Base-by-base conservation (phyloP, 768 basidiomycete species). In the Sporobolomyces roseus region DNA sequence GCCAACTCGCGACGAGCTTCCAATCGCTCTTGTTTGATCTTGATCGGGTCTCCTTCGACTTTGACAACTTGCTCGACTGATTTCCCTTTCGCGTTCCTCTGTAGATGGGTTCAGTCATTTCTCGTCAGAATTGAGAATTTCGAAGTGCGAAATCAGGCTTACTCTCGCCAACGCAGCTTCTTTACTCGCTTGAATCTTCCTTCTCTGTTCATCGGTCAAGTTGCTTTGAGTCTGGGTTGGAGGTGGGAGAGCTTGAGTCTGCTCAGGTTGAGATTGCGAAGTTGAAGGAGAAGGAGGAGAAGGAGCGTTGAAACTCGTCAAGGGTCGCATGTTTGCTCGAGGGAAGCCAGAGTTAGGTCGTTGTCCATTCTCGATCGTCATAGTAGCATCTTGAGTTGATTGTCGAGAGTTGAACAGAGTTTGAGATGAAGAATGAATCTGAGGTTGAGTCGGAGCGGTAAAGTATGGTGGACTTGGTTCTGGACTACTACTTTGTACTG, bases 1-100 rank as follows among this genome's bases (percentile, higher is more conserved):
- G 70, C 70, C 30, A 71, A n/a, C 4, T 71, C 30, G 3, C 23
- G 33, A 2, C 60, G 64, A 16, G 29, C 56, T 33, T 29, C 29
- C 13, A 56, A 30, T 17, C 62, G 67, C 21, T 63, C 55, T 7
- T n/a, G 0, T 4, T 50, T 46, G 49, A 58, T 35, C 50, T 56
- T 30, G 25, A n/a, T 27, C 46, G 45, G 45, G 1, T 61, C 52
- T 41, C 38, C 10, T 9, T 41, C 38, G 10, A 9, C 10, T 17
- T 41, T 17, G 9, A 9, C 10, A 41, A 9, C 38, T 17, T 41
- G 9, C 4, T 49, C 48, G 0, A 7, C 2, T 8, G 16, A 29
- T 23, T 58, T 58, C 29, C 29, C 29, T 0, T 41, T 36, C 2
- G 25, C 32, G 6, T 54, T 59, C 29, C 48, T 54, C 6, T n/a